Evolutionary conservation across 2,329 filamentous ascomycete genomes (phyloP).

Genomic region (Pseudogymnoascus sp.): DNA sequence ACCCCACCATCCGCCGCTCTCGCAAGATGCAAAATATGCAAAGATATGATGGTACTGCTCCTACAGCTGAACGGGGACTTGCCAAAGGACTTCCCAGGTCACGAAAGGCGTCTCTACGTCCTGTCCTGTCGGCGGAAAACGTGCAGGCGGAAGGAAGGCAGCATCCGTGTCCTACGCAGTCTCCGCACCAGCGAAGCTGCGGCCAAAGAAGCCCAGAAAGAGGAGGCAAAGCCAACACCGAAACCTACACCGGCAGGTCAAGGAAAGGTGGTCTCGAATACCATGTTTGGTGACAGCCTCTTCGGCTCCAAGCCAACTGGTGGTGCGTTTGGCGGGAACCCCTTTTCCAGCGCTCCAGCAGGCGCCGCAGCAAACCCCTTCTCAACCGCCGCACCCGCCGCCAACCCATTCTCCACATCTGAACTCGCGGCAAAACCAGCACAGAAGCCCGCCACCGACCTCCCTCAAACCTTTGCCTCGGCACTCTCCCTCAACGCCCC

Average conservation of each 20-base stretch:
- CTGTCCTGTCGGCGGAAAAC: conserved; percentile 71
- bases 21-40: conserved; percentile 82
- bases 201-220: conserved; percentile 12
- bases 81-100: conserved; percentile 74
- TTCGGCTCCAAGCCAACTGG: conserved; percentile 55
- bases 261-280: conserved; percentile 56
- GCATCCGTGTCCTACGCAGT: conserved; percentile 67
- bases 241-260: conserved; percentile 31
- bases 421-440: conserved; percentile 36
- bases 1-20: conserved; percentile 67
- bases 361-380: conserved; percentile 49
- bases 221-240: conserved; percentile 25
- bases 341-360: conserved; percentile 48
- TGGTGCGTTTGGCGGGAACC: conserved; percentile 34
- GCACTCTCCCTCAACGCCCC: conserved; percentile 59
- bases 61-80: conserved; percentile 89
- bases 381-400: conserved; percentile 38
- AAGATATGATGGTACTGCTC: conserved; percentile 72
- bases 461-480: conserved; percentile 61
- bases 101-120: conserved; percentile 82
- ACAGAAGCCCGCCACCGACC: conserved; percentile 30
- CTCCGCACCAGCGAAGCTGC: conserved; percentile 40
- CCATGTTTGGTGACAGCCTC: conserved; percentile 56
- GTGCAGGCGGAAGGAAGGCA: conserved; percentile 77
- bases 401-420: conserved; percentile 40